Base-by-base conservation (phyloP, 768 basidiomycete species). In the Leccinum variicolor region DNA sequence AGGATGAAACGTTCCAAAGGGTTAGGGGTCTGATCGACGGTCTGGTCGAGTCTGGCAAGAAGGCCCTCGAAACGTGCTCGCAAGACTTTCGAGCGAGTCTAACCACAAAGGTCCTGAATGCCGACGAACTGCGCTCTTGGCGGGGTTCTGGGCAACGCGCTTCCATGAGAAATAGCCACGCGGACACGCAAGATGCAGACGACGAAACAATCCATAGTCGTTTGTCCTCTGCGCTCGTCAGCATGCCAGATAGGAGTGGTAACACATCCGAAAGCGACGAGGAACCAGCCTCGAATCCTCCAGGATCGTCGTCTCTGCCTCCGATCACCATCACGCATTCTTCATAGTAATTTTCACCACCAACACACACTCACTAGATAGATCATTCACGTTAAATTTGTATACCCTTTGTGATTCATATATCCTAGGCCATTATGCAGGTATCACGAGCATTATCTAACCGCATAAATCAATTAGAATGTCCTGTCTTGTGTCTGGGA, bases 81-180 rank as follows among this genome's bases (percentile, higher is more conserved):
- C 75, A 76, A 31, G 86, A 89, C 62, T 82, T 84, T 53, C 72
- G 74, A 26, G 67, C 70, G 19, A 79, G 76, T 62, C 71, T 81
- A 11, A 75, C 75, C 3, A 77, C 85, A 19, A 89, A 89, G 68
- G 91, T 92, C 8, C 76, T 93, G 17, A 85, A 79, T 55, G 83
- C 85, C 46, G 86, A 89, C 60, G 90, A 92, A 66, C 79, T 89
- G 50, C 80, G 82, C 47, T 75, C 77, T 14, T 88, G 87, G 84
- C 77, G 76, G 58, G 76, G 72, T 61, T 73, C 72, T 11, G 71
- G 69, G 34, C 69, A 67, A 52, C 64, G 56, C 33, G 45, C 26
- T 46, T 60, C 55, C 52, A 52, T 31, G 17, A 50, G 58, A 47
- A 53, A 56, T 51, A 50, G 59, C 53, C 53, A 62, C 43, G 52